Base-by-base conservation (phyloP, 2,329 filamentous ascomycete genomes). In the Didymella lethalis region DNA sequence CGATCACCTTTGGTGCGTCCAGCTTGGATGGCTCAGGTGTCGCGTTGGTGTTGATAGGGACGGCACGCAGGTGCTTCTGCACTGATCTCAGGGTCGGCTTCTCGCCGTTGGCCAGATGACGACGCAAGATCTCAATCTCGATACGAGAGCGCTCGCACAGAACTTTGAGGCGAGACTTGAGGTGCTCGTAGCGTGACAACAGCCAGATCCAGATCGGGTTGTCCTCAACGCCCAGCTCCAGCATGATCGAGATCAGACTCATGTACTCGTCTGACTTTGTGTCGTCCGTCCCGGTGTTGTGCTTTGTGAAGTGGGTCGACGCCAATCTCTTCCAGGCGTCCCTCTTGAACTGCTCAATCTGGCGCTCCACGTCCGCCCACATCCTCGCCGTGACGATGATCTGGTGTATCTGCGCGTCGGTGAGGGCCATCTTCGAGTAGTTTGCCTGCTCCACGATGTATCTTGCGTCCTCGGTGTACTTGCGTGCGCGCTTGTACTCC, bases 171-270 rank as follows among this genome's bases (percentile, higher is more conserved):
- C 91, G 96, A 64, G 88, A 88, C 77, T 95, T 97, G 55, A 99
- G 83, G 71, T 93, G 89, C 64, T 97, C 92, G 72, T 93, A 96
- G 45, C 92, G 88, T 71, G 92, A 97, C 54, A 94, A 82, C 26
- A 99, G 86, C 93, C 95, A 99, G 11, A 96, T 85, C 91, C 92
- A 97, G 62, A 99, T 96, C 1, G 95, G 95, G 69, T 96, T 99
- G 59, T 98, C 93, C 10, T 96, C 90, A 2, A 97, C 93, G 7
- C 95, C 96, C 20, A 99, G 82, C 76, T 99, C 94, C n/a, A 99
- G 81, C 52, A 99, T 83, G 34, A 97, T 83, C 23, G 88, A 85
- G 54, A 99, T 98, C 47, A 97, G 83, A 73, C 97, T 92, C 87
- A 97, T 92, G 70, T 97, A 90, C 74, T 97, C 92, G 71, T 94